These are phyloP conservation scores for Populus euphratica DNA, from an alignment of 345 rosid genomes.

Conservation along the genomic window DNA sequence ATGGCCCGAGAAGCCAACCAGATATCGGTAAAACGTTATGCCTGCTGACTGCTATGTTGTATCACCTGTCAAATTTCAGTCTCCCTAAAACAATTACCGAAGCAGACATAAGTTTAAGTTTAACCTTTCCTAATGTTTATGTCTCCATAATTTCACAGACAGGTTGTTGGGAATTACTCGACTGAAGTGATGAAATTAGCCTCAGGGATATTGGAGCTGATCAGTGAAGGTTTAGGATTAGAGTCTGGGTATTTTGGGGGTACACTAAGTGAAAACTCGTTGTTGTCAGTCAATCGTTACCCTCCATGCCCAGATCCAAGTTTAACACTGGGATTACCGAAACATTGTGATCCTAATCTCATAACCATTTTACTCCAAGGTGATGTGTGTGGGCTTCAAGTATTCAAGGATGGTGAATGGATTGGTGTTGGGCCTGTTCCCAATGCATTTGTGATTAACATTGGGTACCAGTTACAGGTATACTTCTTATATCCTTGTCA, in stretches of 20 bases:
- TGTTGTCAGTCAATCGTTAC: constrained; percentile 25
- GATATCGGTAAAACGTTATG: not conserved
- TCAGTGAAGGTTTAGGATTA: constrained; percentile 22
- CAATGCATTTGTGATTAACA: constrained; percentile 30
- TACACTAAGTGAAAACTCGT: not conserved
- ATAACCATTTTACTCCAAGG: constrained; percentile 23
- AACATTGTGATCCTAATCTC: constrained; percentile 16
- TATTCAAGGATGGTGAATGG: constrained; percentile 28
- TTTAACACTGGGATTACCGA: constrained; percentile 36
- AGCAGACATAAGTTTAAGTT: not conserved
- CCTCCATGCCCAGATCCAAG: constrained; percentile 41
- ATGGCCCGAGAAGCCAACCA: not conserved
- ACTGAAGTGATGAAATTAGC: constrained; percentile 23
- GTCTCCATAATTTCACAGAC: constrained; percentile 4
- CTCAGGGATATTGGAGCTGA: constrained; percentile 9
- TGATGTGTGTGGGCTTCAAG: constrained; percentile 22
- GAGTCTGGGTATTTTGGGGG: not conserved
- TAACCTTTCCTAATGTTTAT: not conserved
- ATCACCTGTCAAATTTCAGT: not conserved
- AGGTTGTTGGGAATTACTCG: constrained; percentile 14
- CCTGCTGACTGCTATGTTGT: not conserved
- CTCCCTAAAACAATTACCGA: not conserved
- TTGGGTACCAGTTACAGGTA: constrained; percentile 22
- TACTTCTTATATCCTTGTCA: not conserved
- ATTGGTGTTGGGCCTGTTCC: constrained; percentile 27